Evolutionary conservation across 805 yeast species (phyloP).

Genomic region (Aciculoconidium aculeatum): DNA sequence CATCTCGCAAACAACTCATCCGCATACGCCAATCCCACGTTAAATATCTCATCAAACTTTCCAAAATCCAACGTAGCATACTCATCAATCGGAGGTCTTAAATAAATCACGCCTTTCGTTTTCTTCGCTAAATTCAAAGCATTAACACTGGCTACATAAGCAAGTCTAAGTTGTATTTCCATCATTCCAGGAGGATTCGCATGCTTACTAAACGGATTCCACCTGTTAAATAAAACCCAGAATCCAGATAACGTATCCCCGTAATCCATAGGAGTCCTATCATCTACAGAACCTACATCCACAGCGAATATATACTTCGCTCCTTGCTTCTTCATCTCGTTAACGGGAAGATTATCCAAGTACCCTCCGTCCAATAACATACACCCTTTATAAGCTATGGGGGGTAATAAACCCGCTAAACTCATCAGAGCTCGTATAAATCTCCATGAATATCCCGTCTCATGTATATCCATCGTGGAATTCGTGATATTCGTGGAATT

Average conservation of each 20-base stretch:
- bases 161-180: slow-evolving; percentile 87
- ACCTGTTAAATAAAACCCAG: slow-evolving; percentile 82
- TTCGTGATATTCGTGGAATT: slow-evolving; percentile 94
- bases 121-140: slow-evolving; percentile 83
- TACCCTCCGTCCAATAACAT: slow-evolving; percentile 97
- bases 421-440: slow-evolving; percentile 96
- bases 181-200: slow-evolving; percentile 93
- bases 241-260: slow-evolving; percentile 91
- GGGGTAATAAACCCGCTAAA: slow-evolving; percentile 88
- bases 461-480: slow-evolving; percentile 91
- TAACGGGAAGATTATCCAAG: slow-evolving; percentile 87
- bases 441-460: slow-evolving; percentile 92
- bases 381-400: slow-evolving; percentile 79
- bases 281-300: slow-evolving; percentile 95
- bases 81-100: slow-evolving; percentile 90
- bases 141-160: slow-evolving; percentile 92
- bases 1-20: slow-evolving; percentile 48
- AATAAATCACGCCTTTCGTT: slow-evolving; percentile 78
- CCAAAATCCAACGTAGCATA: slow-evolving; percentile 91
- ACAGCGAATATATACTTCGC: slow-evolving; percentile 85
- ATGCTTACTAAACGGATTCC: slow-evolving; percentile 83
- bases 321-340: slow-evolving; percentile 86
- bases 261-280: slow-evolving; percentile 79
- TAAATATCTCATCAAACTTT: slow-evolving; percentile 83
- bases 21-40: slow-evolving; percentile 76